Evolutionary conservation across 192 early-diverging fungal genomes (phyloP).

Genomic region (Coemansia sp.): DNA sequence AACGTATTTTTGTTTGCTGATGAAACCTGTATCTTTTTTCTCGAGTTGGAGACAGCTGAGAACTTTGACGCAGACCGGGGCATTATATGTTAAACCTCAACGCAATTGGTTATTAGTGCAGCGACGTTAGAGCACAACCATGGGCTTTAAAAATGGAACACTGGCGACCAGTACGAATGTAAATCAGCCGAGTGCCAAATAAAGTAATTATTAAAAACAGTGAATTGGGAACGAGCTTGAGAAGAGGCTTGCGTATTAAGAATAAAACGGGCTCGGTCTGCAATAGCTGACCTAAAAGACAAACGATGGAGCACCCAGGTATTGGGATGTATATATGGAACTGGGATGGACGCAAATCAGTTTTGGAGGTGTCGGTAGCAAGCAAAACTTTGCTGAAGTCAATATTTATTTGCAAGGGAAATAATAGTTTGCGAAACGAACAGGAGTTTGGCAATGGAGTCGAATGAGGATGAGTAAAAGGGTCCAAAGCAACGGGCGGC

Average conservation of each 20-base stretch:
- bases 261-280: not conserved
- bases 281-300: not conserved
- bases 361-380: not conserved
- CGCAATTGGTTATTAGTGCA: not conserved
- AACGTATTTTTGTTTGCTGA: constrained; percentile 26
- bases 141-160: not conserved
- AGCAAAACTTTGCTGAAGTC: not conserved
- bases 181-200: not conserved
- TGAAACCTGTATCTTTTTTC: constrained; percentile 8
- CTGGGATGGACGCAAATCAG: not conserved
- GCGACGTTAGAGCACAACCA: not conserved
- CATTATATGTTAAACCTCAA: constrained; percentile 9
- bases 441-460: not conserved
- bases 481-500: not conserved
- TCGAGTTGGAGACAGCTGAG: not conserved
- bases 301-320: not conserved
- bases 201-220: constrained; percentile 6
- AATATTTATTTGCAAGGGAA: not conserved
- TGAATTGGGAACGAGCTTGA: constrained; percentile 6
- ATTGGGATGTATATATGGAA: not conserved
- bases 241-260: not conserved
- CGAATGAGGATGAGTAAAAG: not conserved
- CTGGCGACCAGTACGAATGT: not conserved
- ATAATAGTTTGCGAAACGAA: not conserved
- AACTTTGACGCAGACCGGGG: constrained; percentile 6